Conservation (phyloP, 2,329 filamentous ascomycete species). For the Colletotrichum phormii region DNA sequence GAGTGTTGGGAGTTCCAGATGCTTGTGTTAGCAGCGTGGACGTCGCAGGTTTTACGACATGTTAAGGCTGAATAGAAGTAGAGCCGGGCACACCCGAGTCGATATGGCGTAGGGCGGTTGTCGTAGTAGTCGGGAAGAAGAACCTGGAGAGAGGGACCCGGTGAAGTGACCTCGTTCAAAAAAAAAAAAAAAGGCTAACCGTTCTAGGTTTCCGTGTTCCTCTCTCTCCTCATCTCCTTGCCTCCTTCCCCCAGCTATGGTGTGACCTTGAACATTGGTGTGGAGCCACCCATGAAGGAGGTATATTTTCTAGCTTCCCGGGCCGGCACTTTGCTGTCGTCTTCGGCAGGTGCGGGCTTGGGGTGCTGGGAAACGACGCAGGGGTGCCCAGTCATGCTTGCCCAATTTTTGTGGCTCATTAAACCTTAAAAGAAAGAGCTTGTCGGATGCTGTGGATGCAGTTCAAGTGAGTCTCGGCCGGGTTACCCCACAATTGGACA, state of each 20-base stretch:
- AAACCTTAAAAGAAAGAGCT: slow-evolving; percentile 27
- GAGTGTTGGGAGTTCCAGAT: not conserved
- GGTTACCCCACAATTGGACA: not conserved
- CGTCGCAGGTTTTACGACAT: slow-evolving; percentile 15
- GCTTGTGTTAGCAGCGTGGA: not conserved
- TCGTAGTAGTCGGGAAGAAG: not conserved
- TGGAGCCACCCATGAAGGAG: not conserved
- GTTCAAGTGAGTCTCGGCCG: not conserved
- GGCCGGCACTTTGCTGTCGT: not conserved
- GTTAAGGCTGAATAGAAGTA: not conserved
- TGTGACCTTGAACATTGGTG: slow-evolving; percentile 1
- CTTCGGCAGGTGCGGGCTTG: slow-evolving; percentile 26
- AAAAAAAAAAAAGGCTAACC: not conserved
- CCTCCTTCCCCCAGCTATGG: not conserved
- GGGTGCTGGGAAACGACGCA: slow-evolving; percentile 8
- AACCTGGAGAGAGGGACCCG: not conserved
- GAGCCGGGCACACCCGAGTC: not conserved
- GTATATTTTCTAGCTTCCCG: not conserved
- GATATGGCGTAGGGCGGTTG: not conserved
- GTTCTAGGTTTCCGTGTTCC: not conserved
- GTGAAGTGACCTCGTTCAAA: not conserved
- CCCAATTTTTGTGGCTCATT: slow-evolving; percentile 25
- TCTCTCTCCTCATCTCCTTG: not conserved
- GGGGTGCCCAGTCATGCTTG: not conserved
- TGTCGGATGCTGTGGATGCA: not conserved